A percentile compares a stretch with the other conserved stretches of the same genome.
These are phyloP conservation scores for Phytophthora quininea DNA, from an alignment of 352 stramenopile genomes.

Conservation along the genomic window DNA sequence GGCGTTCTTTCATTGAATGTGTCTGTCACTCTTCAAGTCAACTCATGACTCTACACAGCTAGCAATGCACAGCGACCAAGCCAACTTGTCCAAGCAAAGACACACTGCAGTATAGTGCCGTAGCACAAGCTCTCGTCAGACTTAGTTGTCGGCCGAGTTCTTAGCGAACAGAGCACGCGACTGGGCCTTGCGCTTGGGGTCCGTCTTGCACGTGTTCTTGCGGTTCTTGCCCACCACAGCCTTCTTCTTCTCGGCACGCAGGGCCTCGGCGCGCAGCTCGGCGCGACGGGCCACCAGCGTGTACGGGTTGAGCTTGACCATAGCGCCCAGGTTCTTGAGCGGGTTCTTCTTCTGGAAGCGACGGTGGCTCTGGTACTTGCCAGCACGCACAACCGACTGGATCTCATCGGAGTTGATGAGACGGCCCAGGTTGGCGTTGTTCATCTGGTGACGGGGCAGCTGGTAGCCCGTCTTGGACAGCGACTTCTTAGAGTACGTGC, in stretches of 20 bases:
- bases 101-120: slow-evolving; percentile 12
- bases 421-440: slow-evolving; percentile 98
- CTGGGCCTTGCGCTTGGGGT: slow-evolving; percentile 77
- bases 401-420: slow-evolving; percentile 99
- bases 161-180: slow-evolving; percentile 81
- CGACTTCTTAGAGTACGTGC: slow-evolving; percentile 92
- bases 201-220: slow-evolving; percentile 82
- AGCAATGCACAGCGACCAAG: slow-evolving; percentile 15
- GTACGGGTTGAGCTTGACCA: slow-evolving; percentile 98
- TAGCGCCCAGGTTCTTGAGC: slow-evolving; percentile 94
- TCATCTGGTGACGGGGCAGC: slow-evolving; percentile 95
- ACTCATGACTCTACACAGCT: slow-evolving; percentile 9
- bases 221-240: slow-evolving; percentile 82
- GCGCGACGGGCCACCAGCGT: slow-evolving; percentile 91
- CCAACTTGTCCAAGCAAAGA: slow-evolving; percentile 8
- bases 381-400: slow-evolving; percentile 96
- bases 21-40: slow-evolving; percentile 8
- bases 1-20: slow-evolving; percentile 23
- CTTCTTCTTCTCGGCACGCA: slow-evolving; percentile 91
- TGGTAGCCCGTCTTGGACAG: slow-evolving; percentile 92
- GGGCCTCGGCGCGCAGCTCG: slow-evolving; percentile 87
- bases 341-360: slow-evolving; percentile 98
- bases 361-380: slow-evolving; percentile 91
- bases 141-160: slow-evolving; percentile 80
- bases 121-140: background rate